Percentiles rank a stretch among this genome's conserved stretches.
Evolutionary conservation across 306 rosid genomes (phyloP).

Genomic region (Vicia faba): DNA sequence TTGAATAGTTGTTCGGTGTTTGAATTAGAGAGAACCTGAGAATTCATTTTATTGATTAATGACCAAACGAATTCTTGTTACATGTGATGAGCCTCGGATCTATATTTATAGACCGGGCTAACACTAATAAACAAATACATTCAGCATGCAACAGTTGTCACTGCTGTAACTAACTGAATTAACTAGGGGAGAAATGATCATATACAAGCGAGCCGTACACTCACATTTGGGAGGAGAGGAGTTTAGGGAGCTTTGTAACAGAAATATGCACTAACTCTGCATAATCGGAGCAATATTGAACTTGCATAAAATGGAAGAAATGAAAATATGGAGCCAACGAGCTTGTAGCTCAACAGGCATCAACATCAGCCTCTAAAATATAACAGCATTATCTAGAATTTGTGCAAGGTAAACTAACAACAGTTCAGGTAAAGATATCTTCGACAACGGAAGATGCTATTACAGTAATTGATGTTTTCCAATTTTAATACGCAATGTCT

Average conservation of each 20-base stretch:
- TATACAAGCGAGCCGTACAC: background rate
- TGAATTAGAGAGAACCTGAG: background rate
- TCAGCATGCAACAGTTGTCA: background rate
- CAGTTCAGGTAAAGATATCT: background rate
- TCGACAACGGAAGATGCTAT: background rate
- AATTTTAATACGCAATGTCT: background rate
- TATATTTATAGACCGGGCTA: background rate
- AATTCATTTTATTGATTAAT: background rate
- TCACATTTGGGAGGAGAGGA: background rate
- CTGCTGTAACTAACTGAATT: background rate
- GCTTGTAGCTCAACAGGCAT: no score
- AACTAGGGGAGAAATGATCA: background rate
- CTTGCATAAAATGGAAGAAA: conserved; percentile 20
- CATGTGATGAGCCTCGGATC: background rate
- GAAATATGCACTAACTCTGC: background rate
- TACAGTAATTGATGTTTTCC: background rate
- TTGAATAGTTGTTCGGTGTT: background rate
- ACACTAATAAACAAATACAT: background rate
- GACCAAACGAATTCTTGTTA: background rate
- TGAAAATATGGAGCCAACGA: conserved; percentile 8
- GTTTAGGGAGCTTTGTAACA: background rate
- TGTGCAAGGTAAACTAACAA: conserved; percentile 28
- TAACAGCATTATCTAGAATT: background rate
- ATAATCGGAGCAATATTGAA: conserved; percentile 26
- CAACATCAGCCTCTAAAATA: background rate